These are phyloP conservation scores for Rhamnella rubrinervis DNA, from an alignment of 331 rosid species.

Conservation along the genomic window DNA sequence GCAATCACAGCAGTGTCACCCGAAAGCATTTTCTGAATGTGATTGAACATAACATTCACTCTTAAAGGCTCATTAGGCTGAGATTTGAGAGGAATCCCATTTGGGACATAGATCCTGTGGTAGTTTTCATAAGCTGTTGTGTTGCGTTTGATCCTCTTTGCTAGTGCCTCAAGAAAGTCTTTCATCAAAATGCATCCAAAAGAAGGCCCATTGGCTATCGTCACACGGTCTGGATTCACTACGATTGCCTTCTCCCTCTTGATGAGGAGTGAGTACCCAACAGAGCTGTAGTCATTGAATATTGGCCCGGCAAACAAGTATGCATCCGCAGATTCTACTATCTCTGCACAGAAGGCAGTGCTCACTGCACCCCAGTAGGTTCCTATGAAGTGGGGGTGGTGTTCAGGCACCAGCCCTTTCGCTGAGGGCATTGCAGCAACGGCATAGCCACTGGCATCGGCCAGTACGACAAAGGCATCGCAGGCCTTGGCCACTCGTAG, in stretches of 20 bases:
- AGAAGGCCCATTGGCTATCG: constrained; percentile 44
- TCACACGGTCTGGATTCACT: constrained; percentile 42
- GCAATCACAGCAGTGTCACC: constrained; percentile 38
- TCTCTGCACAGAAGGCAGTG: constrained; percentile 45
- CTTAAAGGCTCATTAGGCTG: constrained; percentile 41
- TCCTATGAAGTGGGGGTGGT: constrained; percentile 50
- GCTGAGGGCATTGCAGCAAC: constrained; percentile 45
- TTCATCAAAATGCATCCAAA: constrained; percentile 48
- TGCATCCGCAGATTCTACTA: constrained; percentile 50
- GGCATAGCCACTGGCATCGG: constrained; percentile 44
- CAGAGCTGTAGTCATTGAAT: constrained; percentile 54
- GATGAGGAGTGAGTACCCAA: constrained; percentile 49
- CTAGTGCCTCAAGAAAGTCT: constrained; percentile 44
- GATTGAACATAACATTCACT: constrained; percentile 44
- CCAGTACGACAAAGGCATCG: constrained; percentile 41
- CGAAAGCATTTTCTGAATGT: constrained; percentile 49
- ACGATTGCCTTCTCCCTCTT: constrained; percentile 47
- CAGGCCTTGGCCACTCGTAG: constrained; percentile 41
- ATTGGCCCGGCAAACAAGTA: constrained; percentile 48
- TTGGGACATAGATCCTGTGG: constrained; percentile 36
- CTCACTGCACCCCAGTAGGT: constrained; percentile 51
- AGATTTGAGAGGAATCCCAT: constrained; percentile 33
- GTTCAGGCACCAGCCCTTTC: constrained; percentile 42
- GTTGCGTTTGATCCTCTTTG: constrained; percentile 34
- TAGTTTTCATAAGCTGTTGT: constrained; percentile 45